Evolutionary conservation across 2,329 filamentous ascomycete species (phyloP), one percentile per base, ranked within the genome.

Genomic region (Colletotrichum sp.): DNA sequence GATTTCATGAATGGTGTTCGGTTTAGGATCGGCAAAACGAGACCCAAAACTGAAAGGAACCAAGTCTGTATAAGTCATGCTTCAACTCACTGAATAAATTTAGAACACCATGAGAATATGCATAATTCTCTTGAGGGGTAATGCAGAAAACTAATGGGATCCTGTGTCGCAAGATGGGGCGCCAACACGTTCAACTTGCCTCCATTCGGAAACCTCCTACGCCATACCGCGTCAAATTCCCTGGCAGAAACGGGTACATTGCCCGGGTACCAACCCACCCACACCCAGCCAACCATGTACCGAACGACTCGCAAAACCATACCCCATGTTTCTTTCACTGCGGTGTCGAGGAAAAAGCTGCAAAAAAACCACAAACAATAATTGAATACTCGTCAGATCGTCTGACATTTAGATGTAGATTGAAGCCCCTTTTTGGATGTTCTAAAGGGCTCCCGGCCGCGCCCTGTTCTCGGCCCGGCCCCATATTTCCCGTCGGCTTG

Each of bases 201-300:
- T 70, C 67, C n/a, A 73, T 73, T 73, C 71, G 71, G 62, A 73
- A 73, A 66, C 29, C 33, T 38, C 61, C 59, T 70, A 73, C 71
- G 67, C 71, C 62, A 71, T 73, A 24, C 57, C 47, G 68, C 71
- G 68, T 73, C 68, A 66, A 31, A 67, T n/a, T 66, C 36, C 70
- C 63, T 71, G 68, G 68, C 62, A 70, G 54, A 54, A 55, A 58
- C 57, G 68, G 71, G 71, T 73, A 66, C 67, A 12, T 62, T 18
- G 68, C 55, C 71, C 62, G 67, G 31, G 34, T 47, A 27, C 29
- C 36, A 43, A 38, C 54, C 15, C 64, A 63, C 36, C 16, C 61
- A 36, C 47, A 54, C 66, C 38, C 38, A 54, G 51, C 38, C 54
- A 66, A 27, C 54, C 51, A 65, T 29, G 43, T 21, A 51, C 33